Base-by-base conservation (phyloP, 2,329 filamentous ascomycete species). In the Fusarium austroafricanum region DNA sequence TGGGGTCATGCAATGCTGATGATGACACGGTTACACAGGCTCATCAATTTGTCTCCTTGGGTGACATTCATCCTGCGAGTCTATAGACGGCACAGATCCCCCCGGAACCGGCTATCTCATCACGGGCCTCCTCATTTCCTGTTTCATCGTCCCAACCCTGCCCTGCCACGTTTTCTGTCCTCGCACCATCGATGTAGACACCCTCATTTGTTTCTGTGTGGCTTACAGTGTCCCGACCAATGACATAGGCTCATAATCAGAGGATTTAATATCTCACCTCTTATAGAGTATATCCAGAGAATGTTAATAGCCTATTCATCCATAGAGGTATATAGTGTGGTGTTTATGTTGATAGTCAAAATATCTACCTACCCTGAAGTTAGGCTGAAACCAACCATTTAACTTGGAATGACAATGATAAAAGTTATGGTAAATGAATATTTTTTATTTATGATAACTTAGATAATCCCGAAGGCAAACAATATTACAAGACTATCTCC, bases 161-260 rank as follows among this genome's bases (percentile, higher is more conserved):
- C 62, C 43, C 62, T 52, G 70, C 72, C 73, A 75, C 70, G 72
- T 75, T 75, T 70, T 71, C 46, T 42, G 52, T 60, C 60, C 65
- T 58, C 60, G 50, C 60, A 21, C n/a, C 26, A 60, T 44, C 28
- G 23, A 46, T 40, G 10, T 44, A 26, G 15, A 51, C 37, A 51
- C 37, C 35, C 26, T 51, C 37, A 44, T 8, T 44, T 38, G 39
- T 17, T 38, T 23, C 28, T 39, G 18, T 38, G 53, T 65, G 42
- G 66, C 61, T 53, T 44, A 26, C 33, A 35, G 14, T 50, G 42
- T 47, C 28, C 40, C 23, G 6, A 3, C 35, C 26, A 38, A 18
- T 39, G 26, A 4, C 26, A 23, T 10, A 29, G n/a, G n/a, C 15
- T 14, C 9, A 20, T 26, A 37, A 21, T 20, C 1, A 8, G 11